Conservation (phyloP, 1,139 yeast genomes). For the Hanseniaspora sp. region DNA sequence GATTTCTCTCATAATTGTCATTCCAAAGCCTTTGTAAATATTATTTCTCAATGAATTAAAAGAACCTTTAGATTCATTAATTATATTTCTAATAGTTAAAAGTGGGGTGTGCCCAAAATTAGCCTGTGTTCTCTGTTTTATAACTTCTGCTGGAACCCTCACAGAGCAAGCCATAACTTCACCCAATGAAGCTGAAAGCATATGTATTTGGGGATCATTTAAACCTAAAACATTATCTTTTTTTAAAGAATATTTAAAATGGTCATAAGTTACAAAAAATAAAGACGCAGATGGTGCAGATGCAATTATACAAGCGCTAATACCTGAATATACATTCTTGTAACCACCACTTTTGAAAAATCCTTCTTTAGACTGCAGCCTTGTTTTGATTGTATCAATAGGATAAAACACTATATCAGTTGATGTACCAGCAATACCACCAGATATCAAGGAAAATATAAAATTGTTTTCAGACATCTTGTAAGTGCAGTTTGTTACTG, state of each 20-base stretch:
- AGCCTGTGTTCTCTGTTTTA: constrained; percentile 90
- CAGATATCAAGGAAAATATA: constrained; percentile 41
- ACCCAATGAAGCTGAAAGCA: constrained; percentile 80
- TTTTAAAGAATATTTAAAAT: constrained; percentile 47
- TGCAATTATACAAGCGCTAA: constrained; percentile 88
- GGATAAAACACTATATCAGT: constrained; percentile 94
- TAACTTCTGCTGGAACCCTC: constrained; percentile 92
- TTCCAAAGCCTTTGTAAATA: constrained; percentile 82
- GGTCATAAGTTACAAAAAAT: constrained; percentile 81
- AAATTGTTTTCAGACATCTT: constrained; percentile 19
- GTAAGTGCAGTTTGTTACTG: background rate
- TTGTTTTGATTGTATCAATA: constrained; percentile 84
- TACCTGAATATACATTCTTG: constrained; percentile 77
- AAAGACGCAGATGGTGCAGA: constrained; percentile 90
- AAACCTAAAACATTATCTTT: constrained; percentile 27
- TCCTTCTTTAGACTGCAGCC: constrained; percentile 92
- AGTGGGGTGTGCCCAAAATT: constrained; percentile 46
- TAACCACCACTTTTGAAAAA: constrained; percentile 88
- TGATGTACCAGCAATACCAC: constrained; percentile 93
- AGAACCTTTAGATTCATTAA: constrained; percentile 46
- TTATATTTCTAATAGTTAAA: constrained; percentile 51
- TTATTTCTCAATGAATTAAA: constrained; percentile 64
- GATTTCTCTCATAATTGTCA: constrained; percentile 86
- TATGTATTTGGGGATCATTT: constrained; percentile 43
- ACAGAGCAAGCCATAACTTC: constrained; percentile 89